These are phyloP conservation scores for Terana coerulea DNA, from an alignment of 768 basidiomycete species.

Conservation along the genomic window DNA sequence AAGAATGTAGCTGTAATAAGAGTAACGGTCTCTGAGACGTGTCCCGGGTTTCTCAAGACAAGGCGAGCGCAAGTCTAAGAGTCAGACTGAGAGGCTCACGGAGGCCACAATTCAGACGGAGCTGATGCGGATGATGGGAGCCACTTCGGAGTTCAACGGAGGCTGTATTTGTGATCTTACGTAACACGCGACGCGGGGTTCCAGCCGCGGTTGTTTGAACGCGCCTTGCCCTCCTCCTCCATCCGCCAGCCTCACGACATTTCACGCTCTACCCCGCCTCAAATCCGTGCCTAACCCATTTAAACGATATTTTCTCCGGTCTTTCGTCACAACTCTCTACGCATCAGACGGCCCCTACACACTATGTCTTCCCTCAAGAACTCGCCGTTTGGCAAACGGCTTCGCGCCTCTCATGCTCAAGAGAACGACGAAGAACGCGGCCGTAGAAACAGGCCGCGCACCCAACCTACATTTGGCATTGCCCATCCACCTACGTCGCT, in stretches of 20 bases:
- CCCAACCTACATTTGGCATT: slow-evolving; percentile 52
- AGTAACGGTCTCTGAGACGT: too few species aligned
- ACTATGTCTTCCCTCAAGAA: slow-evolving; percentile 76
- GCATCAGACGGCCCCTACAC: slow-evolving; percentile 10
- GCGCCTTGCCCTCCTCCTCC: slow-evolving; percentile 11
- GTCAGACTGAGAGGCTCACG: too few species aligned
- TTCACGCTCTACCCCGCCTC: slow-evolving; percentile 21
- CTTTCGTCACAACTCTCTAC: slow-evolving; percentile 15
- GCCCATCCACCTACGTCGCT: slow-evolving; percentile 49
- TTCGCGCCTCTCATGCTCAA: slow-evolving; percentile 61
- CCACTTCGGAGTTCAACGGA: neutral
- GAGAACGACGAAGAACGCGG: slow-evolving; percentile 56
- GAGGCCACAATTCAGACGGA: neutral
- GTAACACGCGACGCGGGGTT: slow-evolving; percentile 22
- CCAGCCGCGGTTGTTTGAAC: slow-evolving; percentile 15
- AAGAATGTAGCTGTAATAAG: too few species aligned
- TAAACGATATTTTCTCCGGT: too few species aligned
- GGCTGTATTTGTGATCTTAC: slow-evolving; percentile 7
- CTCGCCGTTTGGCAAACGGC: slow-evolving; percentile 79
- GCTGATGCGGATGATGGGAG: neutral
- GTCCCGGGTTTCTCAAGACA: too few species aligned
- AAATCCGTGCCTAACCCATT: slow-evolving; percentile 18
- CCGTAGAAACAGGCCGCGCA: slow-evolving; percentile 46
- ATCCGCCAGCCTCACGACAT: slow-evolving; percentile 6
- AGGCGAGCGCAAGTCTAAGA: too few species aligned